Base-by-base conservation (phyloP, 2,329 filamentous ascomycete genomes). In the Fusarium beomiforme region DNA sequence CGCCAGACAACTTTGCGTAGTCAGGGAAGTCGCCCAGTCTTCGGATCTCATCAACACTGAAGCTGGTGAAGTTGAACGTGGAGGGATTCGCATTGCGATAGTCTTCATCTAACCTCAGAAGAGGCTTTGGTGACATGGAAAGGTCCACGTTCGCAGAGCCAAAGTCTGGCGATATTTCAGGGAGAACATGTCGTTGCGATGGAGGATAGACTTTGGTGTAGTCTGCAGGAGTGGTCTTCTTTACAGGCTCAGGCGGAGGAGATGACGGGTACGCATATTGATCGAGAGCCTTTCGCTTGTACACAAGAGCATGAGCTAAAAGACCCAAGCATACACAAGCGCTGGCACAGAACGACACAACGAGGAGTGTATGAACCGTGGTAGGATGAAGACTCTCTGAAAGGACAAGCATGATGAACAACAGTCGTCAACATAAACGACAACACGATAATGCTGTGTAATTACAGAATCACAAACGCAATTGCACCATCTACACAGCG, bases 11-110 rank as follows among this genome's bases (percentile, higher is more conserved):
- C 4, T 85, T 82, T 9, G 93, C 88, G 78, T 97, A 97, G 77
- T 95, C 90, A 0, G 93, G 93, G 62, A 97, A 97, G 71, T 92
- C 86, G 0, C 93, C 93, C 3, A 97, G 81, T 1, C 86, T 85
- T 59, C 87, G 87, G 69, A 97, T 86, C 60, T 97, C 93, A 4
- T 86, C 85, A 1, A 91, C 84, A 0, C 91, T 91, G 75, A 95
- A 91, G 3, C 91, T 92, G 43, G 88, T 93, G 3, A 88, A 89
- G 4, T 89, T 90, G 76, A 87, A 91, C 29, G 83, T 83, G 0
- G 64, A 63, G 5, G 78, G 69, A 17, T 73, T 70, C 2, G 81
- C 80, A 26, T 71, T 53, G 11, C 73, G 75, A 56, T 82, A 83
- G 59, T 83, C 77, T 44, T 79, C 75, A 6, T 79, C 78, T 11